phyloP scores from a whole-genome alignment of 805 yeast genomes.

The Torulaspora franciscae region DNA sequence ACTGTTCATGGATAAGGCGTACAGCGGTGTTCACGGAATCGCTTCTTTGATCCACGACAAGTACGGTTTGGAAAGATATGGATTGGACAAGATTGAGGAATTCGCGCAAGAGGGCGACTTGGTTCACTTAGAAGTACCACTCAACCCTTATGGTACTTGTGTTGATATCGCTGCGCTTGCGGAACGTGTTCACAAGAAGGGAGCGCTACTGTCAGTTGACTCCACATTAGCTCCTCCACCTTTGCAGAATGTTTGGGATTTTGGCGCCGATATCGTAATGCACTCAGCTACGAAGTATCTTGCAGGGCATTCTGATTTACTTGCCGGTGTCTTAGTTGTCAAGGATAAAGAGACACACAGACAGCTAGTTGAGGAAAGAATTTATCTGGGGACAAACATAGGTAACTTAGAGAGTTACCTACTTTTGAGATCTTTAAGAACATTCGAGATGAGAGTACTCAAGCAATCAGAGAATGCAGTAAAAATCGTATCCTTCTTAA shows the following conservation, averaged over 20 bases:
- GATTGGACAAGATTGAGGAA: conserved; percentile 48
- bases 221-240: conserved; percentile 96
- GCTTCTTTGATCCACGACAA: conserved; percentile 58
- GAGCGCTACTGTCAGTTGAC: conserved; percentile 71
- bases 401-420: conserved; percentile 73
- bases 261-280: conserved; percentile 84
- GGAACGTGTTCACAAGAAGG: conserved; percentile 65
- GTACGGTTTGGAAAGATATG: conserved; percentile 48
- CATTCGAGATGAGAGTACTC: conserved; percentile 66
- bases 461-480: conserved; percentile 63
- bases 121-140: conserved; percentile 81
- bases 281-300: conserved; percentile 92
- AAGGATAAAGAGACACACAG: conserved; percentile 46
- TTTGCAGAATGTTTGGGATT: conserved; percentile 69
- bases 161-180: conserved; percentile 61
- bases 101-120: conserved; percentile 57
- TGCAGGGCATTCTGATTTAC: conserved; percentile 91
- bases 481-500: conserved; percentile 54
- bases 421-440: conserved; percentile 72
- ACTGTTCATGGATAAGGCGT: conserved; percentile 71
- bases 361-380: conserved; percentile 55
- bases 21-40: conserved; percentile 80
- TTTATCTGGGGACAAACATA: conserved; percentile 70
- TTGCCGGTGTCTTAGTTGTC: conserved; percentile 77
- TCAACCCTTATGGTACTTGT: conserved; percentile 74